phyloP scores from a whole-genome alignment of 345 rosid species.

The Ceriops tagal region DNA sequence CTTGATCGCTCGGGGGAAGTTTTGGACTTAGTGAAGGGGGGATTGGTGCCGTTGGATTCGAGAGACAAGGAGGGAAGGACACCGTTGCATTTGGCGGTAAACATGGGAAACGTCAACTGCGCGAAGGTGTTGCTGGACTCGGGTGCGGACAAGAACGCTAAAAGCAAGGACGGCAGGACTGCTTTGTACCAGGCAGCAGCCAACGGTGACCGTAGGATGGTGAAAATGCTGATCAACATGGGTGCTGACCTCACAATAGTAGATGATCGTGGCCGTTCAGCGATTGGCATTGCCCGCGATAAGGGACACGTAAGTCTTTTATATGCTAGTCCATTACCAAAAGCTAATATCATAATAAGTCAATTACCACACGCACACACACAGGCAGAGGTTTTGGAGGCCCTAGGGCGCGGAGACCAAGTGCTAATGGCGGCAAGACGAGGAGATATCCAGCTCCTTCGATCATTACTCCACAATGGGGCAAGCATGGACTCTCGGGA shows the following conservation, averaged over 20 bases:
- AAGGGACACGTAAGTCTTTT: slow-evolving; percentile 36
- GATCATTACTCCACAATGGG: slow-evolving; percentile 25
- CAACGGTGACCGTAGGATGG: slow-evolving; percentile 45
- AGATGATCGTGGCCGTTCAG: slow-evolving; percentile 49
- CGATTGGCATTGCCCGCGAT: slow-evolving; percentile 35
- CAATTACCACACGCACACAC: slow-evolving; percentile 17
- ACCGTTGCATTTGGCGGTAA: slow-evolving; percentile 39
- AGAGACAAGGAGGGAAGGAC: slow-evolving; percentile 41
- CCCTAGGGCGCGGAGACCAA: slow-evolving; percentile 32
- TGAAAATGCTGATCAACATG: slow-evolving; percentile 32
- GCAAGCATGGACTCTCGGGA: slow-evolving; percentile 28
- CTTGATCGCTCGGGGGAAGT: slow-evolving; percentile 33
- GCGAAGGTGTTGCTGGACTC: slow-evolving; percentile 36
- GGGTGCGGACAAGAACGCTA: slow-evolving; percentile 38
- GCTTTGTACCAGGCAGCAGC: slow-evolving; percentile 35
- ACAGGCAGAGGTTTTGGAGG: slow-evolving; percentile 30
- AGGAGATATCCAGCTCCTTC: slow-evolving; percentile 29
- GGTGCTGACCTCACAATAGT: slow-evolving; percentile 39
- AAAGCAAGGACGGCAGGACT: slow-evolving; percentile 36
- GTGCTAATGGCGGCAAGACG: slow-evolving; percentile 47
- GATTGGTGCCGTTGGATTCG: slow-evolving; percentile 29
- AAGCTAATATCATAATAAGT: neutral
- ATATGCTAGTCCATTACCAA: too few relatives aligned
- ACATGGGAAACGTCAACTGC: slow-evolving; percentile 31
- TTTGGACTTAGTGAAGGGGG: slow-evolving; percentile 14